Conservation (phyloP, 495 filamentous ascomycete species). For the Penicillium psychrofluorescens region DNA sequence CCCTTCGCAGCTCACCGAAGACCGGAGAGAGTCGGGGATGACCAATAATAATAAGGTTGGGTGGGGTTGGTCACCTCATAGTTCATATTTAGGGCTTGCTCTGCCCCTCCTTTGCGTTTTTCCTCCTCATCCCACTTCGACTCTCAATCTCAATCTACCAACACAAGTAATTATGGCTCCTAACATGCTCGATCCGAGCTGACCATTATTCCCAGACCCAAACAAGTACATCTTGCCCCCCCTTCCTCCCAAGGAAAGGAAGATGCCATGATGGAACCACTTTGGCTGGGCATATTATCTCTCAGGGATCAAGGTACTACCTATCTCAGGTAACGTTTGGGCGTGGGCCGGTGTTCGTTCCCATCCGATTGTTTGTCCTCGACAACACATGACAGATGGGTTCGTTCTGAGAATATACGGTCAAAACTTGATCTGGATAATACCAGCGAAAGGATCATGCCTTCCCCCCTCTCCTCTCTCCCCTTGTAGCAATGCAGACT, state of each 20-base stretch:
- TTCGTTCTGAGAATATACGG: constrained; percentile 93
- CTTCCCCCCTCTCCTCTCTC: constrained; percentile 34
- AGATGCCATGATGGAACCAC: constrained; percentile 25
- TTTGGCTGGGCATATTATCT: constrained; percentile 32
- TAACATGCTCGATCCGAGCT: constrained; percentile 2
- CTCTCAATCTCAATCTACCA: constrained; percentile 1
- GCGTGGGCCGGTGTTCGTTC: constrained; percentile 67
- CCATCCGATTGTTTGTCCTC: constrained; percentile 10
- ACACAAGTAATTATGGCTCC: constrained; percentile 16
- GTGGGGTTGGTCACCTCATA: constrained; percentile 2
- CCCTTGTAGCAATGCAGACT: constrained; percentile 32
- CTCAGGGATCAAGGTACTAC: constrained; percentile 47
- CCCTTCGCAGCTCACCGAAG: constrained; percentile 13
- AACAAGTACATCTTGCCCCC: constrained; percentile 20
- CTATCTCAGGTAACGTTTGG: constrained; percentile 49
- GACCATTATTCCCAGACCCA: constrained; percentile 7
- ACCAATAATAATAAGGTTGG: constrained; percentile 8
- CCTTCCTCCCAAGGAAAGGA: too few species aligned
- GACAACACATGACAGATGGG: constrained; percentile 10
- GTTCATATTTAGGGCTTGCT: constrained; percentile 16
- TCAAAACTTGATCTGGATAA: constrained; percentile 98
- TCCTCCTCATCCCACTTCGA: constrained; percentile 2
- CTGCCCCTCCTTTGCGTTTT: not conserved
- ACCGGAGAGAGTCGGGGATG: constrained; percentile 17
- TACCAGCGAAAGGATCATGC: constrained; percentile 98